Evolutionary conservation across 495 filamentous ascomycete genomes (phyloP), one percentile per base, ranked within the genome.

Genomic region (Hypoxylon lienhwacheense): DNA sequence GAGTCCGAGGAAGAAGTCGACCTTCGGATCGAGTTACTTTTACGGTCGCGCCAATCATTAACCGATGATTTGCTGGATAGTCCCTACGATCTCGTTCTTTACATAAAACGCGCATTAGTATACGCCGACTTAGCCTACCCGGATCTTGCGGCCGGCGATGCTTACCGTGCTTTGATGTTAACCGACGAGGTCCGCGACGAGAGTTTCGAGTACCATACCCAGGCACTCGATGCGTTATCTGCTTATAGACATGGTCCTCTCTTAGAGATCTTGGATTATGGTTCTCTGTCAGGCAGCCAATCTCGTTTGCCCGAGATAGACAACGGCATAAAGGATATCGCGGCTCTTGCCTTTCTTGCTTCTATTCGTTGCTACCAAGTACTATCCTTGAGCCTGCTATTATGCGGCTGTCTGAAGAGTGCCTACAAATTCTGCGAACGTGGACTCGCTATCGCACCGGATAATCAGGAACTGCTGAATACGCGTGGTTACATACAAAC

Each of bases 111-210:
- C 19, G 87, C 89, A 20, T 69, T 79, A 21, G 73, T 84, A 21
- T 84, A 96, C 68, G 75, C 85, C 29, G 68, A 84, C 46, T 80
- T 97, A 22, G 88, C 83, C 25, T 97, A 93, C 69, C 89, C 89
- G 1, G 93, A 98, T 68, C 78, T 98, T 11, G 89, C 89, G 2
- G 86, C 87, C 19, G 90, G 89, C 31, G 93, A 96, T 70, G 88
- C 90, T 1, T 97, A 98, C 67, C 85, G 88, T 32, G 89, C 91
- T 1, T 79, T 98, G 1, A 81, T 96, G 7, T 74, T 97, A 32
- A 75, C 85, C 14, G 93, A 98, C 61, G 90, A 92, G 45, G 79
- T 91, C 17, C 66, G 77, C 46, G 85, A 93, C 46, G 82, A 86
- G 53, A 66, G 73, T 51, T 81, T 80, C 55, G 86, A 88, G 66